Conservation (phyloP, 2,329 filamentous ascomycete species). For the Stagonosporopsis vannaccii region DNA sequence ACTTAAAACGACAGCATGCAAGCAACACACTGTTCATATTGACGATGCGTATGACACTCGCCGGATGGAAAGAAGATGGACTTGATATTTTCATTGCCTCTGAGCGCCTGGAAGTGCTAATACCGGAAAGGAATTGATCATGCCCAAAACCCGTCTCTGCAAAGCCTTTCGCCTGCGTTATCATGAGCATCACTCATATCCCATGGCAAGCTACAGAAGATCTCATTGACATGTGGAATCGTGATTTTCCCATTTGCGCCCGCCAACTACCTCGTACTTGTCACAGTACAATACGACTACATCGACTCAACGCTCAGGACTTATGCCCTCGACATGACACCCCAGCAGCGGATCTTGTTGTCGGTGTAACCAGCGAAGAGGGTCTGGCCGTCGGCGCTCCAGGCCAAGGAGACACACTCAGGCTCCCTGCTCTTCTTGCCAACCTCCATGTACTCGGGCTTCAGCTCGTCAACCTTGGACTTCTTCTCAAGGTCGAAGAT, state of each 20-base stretch:
- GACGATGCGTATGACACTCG: not conserved
- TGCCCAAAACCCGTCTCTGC: conserved; percentile 44
- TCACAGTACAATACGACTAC: conserved; percentile 28
- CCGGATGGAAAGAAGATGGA: conserved; percentile 35
- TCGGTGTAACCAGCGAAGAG: conserved; percentile 99
- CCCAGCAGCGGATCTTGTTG: conserved; percentile 71
- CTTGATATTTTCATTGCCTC: conserved; percentile 54
- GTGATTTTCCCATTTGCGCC: conserved; percentile 47
- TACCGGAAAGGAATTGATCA: conserved; percentile 47
- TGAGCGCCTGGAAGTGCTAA: conserved; percentile 53
- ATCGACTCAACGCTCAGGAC: conserved; percentile 19
- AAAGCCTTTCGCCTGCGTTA: conserved; percentile 12
- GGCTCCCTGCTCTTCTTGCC: conserved; percentile 99
- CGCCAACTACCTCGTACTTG: conserved; percentile 31
- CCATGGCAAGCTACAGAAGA: conserved; percentile 50
- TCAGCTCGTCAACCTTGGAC: conserved; percentile 99
- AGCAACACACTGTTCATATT: not conserved
- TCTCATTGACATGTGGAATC: conserved; percentile 42
- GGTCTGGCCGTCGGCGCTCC: conserved; percentile 98
- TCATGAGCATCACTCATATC: conserved; percentile 47
- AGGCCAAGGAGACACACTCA: conserved; percentile 96
- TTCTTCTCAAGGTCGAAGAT: conserved; percentile 99
- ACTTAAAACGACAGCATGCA: not conserved
- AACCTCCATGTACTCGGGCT: conserved; percentile 94
- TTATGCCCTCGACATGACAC: conserved; percentile 53